A percentile compares a stretch with the other conserved stretches of the same genome.
These are phyloP conservation scores for Rhexocercosporidium sp. DNA, from an alignment of 2,329 filamentous ascomycete species.

Conservation along the genomic window DNA sequence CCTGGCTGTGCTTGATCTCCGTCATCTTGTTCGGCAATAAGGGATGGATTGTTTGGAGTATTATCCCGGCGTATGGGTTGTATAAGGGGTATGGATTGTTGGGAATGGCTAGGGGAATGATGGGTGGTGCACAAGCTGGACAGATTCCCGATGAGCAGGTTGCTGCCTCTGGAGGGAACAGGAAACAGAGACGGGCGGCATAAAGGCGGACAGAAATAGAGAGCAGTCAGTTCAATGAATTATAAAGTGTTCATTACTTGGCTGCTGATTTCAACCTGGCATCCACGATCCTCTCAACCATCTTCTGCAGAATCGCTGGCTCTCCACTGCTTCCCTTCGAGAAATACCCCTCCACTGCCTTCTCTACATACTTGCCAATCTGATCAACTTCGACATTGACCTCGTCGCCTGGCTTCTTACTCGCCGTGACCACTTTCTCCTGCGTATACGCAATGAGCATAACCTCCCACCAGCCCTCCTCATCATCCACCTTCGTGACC, in stretches of 20 bases:
- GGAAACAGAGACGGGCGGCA: conserved; percentile 42
- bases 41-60: conserved; percentile 68
- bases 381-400: conserved; percentile 46
- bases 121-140: conserved; percentile 38
- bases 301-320: conserved; percentile 68
- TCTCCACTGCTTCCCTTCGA: conserved; percentile 57
- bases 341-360: conserved; percentile 85
- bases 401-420: conserved; percentile 44
- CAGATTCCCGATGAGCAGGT: conserved; percentile 37
- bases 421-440: conserved; percentile 72
- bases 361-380: conserved; percentile 83
- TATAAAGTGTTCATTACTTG: conserved; percentile 18
- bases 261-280: conserved; percentile 56
- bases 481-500: conserved; percentile 83
- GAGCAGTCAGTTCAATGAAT: conserved; percentile 1
- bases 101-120: conserved; percentile 43
- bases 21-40: conserved; percentile 82
- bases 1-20: conserved; percentile 77
- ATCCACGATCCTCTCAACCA: conserved; percentile 77
- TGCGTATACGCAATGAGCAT: conserved; percentile 99
- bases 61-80: conserved; percentile 40
- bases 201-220: not conserved
- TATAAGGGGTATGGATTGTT: conserved; percentile 43
- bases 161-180: conserved; percentile 36
- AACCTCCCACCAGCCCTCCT: conserved; percentile 84